Percentiles rank a stretch among this genome's conserved stretches.
Conservation (phyloP, 2,329 filamentous ascomycete species). For the Fusarium nygamai region DNA sequence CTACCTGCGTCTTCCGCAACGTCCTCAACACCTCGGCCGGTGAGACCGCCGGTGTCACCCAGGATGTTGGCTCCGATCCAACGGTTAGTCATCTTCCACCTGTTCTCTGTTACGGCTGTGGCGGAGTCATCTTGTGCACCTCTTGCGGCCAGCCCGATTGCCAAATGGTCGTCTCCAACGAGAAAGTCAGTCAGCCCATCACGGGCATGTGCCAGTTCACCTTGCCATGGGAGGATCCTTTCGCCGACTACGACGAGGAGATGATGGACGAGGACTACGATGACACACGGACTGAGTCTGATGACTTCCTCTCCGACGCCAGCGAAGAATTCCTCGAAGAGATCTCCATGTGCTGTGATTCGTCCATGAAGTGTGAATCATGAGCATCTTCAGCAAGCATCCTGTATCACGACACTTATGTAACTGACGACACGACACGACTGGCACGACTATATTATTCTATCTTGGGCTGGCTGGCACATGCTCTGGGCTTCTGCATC, state of each 20-base stretch:
- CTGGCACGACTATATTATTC: slow-evolving; percentile 6
- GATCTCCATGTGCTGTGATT: slow-evolving; percentile 28
- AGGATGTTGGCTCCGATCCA: slow-evolving; percentile 96
- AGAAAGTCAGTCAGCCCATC: slow-evolving; percentile 36
- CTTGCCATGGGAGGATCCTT: slow-evolving; percentile 47
- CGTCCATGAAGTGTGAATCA: slow-evolving; percentile 31
- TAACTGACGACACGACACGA: slow-evolving; percentile 28
- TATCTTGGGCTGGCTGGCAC: slow-evolving; percentile 35
- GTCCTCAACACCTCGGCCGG: slow-evolving; percentile 89
- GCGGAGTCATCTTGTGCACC: slow-evolving; percentile 55
- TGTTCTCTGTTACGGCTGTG: slow-evolving; percentile 59
- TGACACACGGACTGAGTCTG: slow-evolving; percentile 24
- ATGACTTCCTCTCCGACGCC: slow-evolving; percentile 33
- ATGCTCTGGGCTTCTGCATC: slow-evolving; percentile 37
- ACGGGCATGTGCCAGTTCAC: slow-evolving; percentile 46
- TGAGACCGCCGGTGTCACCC: slow-evolving; percentile 95
- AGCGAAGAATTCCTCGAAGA: slow-evolving; percentile 39
- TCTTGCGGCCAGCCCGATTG: slow-evolving; percentile 48
- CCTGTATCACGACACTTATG: slow-evolving; percentile 11
- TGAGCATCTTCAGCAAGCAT: slow-evolving; percentile 9
- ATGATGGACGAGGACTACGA: slow-evolving; percentile 44
- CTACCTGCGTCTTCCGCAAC: slow-evolving; percentile 95
- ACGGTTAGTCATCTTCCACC: slow-evolving; percentile 81
- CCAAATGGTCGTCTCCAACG: slow-evolving; percentile 34
- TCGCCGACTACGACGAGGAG: slow-evolving; percentile 53